These are phyloP conservation scores for Persicaria tinctoria DNA, from an alignment of 148 eudicot species.

Conservation along the genomic window DNA sequence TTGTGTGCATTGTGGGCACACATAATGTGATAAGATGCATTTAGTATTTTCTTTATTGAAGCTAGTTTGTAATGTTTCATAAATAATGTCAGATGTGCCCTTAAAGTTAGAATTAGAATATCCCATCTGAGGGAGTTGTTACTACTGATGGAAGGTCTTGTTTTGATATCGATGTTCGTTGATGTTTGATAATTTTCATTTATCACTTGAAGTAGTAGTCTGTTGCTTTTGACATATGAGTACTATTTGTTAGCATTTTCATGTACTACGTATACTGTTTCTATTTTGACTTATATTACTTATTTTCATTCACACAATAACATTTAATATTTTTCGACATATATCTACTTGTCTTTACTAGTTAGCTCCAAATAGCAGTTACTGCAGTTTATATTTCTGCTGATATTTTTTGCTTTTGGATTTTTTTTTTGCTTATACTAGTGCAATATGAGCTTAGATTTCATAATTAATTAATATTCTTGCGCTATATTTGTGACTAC, in stretches of 20 bases:
- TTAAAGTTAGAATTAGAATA: background rate
- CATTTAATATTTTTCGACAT: background rate
- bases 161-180: background rate
- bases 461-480: background rate
- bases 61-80: background rate
- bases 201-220: background rate
- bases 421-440: background rate
- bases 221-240: background rate
- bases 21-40: slow-evolving; percentile 4
- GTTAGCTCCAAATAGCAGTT: background rate
- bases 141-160: background rate
- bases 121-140: background rate
- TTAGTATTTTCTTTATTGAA: background rate
- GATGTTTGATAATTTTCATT: background rate
- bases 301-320: background rate
- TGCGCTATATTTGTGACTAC: slow-evolving; percentile 15
- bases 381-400: background rate
- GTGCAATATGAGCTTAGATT: background rate
- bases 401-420: background rate
- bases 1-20: background rate
- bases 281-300: background rate
- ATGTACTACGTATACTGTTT: background rate
- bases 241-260: background rate
- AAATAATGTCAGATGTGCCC: background rate
- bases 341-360: background rate